Base-by-base conservation (phyloP, 148 eudicot species). In the Rhododendron henanense region DNA sequence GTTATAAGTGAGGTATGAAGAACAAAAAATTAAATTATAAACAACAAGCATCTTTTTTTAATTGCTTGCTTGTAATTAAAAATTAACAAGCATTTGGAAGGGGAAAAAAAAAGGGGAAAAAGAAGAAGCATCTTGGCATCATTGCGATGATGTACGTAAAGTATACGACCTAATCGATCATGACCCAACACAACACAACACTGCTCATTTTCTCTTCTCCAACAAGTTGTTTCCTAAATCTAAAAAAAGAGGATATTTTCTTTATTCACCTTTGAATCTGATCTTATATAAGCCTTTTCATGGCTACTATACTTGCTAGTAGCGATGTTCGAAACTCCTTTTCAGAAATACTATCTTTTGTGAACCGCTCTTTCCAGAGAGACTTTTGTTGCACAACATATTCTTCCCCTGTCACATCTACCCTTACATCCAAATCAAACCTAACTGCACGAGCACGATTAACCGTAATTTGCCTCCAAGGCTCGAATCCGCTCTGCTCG, bases 261-360 rank as follows among this genome's bases (percentile, higher is more conserved):
- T 78, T 44, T 23, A 75, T 45, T 41, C 81, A 45, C 28, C 81
- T 78, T 78, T 78, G 81, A 78, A 78, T 78, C 81, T 78, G 53
- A 78, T 45, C 53, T 78, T 23, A 5, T 23, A 13, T 4, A 10
- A 78, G 14, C 33, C 81, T 78, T 23, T 65, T 35, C 51, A 10
- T 4, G 2, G 19, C 76, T 71, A 71, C 41, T 71, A 59, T 13
- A n/a, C 76, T 33, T 5, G 18, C 65, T 5, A 71, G 19, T 71
- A 67, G 74, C 1, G 35, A 71, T 71, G 41, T 71, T 33, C 39
- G 19, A 33, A 71, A 71, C 76, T 28, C 76, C 5, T 15, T 28
- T 71, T 71, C 39, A 28, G 10, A 71, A 13, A 71, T 8, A 47
- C 0, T 13, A 13, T 71, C 39, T 71, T 71, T 65, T 33, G 21